Percentiles rank a stretch among this genome's conserved stretches.
Conservation (phyloP, 768 basidiomycete genomes). For the Amyloporia xantha region DNA sequence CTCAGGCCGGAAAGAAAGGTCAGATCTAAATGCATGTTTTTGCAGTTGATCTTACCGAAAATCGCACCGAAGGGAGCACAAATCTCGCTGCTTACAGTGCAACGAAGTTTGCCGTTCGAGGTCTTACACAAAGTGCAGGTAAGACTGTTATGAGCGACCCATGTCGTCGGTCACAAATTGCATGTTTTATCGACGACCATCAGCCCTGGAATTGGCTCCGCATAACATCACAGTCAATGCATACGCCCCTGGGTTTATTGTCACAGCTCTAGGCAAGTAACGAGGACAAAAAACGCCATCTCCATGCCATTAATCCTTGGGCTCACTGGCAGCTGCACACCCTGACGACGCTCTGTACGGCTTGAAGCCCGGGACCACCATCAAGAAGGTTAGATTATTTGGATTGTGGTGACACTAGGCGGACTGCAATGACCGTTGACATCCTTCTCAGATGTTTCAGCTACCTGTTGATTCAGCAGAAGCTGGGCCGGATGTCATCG, state of each 20-base stretch:
- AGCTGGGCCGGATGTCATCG: slow-evolving; percentile 10
- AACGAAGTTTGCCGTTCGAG: slow-evolving; percentile 23
- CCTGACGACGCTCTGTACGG: slow-evolving; percentile 2
- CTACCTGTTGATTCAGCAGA: not conserved
- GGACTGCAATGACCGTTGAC: no score
- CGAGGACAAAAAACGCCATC: no score
- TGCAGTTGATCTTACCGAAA: not conserved
- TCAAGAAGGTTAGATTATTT: slow-evolving; percentile 2
- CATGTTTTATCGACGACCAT: slow-evolving; percentile 1
- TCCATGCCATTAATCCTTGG: not conserved
- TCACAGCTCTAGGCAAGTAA: slow-evolving; percentile 12
- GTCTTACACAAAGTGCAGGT: slow-evolving; percentile 18
- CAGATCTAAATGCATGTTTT: slow-evolving; percentile 7
- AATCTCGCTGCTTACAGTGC: slow-evolving; percentile 16
- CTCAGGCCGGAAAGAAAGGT: slow-evolving; percentile 14
- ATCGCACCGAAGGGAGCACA: slow-evolving; percentile 6
- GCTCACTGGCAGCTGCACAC: slow-evolving; percentile 1
- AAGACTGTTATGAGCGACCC: not conserved
- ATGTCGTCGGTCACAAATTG: not conserved
- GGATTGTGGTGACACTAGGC: no score
- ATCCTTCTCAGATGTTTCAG: not conserved
- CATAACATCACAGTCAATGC: slow-evolving; percentile 23
- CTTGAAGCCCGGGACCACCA: not conserved
- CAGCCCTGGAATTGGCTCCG: slow-evolving; percentile 17
- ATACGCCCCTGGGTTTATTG: slow-evolving; percentile 21